Evolutionary conservation across 164 flowering plant genomes (phyloP).

Genomic region (Stephania yunnanensis): DNA sequence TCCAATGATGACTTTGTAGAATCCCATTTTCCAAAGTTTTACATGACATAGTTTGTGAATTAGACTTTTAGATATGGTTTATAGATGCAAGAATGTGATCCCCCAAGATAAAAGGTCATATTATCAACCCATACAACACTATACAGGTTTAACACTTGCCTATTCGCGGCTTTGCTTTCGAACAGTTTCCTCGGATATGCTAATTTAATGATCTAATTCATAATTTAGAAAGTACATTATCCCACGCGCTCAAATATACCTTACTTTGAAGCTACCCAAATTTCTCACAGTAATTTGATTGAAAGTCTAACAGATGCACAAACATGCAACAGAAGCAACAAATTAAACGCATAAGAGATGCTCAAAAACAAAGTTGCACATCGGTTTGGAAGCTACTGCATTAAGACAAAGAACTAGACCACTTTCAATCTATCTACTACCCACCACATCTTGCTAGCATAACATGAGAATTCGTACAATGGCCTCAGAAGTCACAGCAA

Average conservation of each 20-base stretch:
- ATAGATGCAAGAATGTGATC: neutral
- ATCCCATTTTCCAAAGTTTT: neutral
- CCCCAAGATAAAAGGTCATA: neutral
- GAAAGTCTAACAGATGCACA: too few relatives aligned
- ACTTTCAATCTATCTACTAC: neutral
- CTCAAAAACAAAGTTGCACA: neutral
- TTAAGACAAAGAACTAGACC: neutral
- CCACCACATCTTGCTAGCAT: too few relatives aligned
- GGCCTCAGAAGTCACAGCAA: neutral
- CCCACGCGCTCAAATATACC: neutral
- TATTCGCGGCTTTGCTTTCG: neutral
- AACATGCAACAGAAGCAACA: neutral
- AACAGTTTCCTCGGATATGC: neutral
- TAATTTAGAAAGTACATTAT: neutral
- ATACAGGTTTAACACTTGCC: neutral
- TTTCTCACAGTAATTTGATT: neutral
- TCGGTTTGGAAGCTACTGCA: neutral
- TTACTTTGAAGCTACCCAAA: neutral
- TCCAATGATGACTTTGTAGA: neutral
- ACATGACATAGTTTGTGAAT: neutral
- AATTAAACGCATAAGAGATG: neutral
- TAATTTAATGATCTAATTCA: neutral
- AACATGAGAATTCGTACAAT: too few relatives aligned
- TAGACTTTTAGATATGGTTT: neutral
- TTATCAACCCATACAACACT: neutral